These are phyloP conservation scores for Phytophthora hibernalis DNA, from an alignment of 352 stramenopile species.

Conservation along the genomic window DNA sequence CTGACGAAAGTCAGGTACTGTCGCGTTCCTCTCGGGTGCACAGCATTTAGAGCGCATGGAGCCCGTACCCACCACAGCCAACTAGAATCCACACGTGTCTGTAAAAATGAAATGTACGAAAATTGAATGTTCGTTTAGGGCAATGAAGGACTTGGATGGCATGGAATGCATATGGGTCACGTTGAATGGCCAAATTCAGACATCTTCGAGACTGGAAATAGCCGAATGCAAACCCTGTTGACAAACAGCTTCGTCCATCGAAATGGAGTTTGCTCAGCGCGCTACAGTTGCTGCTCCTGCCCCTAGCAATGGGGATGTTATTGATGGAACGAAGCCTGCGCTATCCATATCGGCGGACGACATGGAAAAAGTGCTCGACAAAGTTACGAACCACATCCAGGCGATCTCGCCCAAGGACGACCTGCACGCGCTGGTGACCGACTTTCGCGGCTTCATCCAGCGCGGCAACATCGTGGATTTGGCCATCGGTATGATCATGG, in stretches of 20 bases:
- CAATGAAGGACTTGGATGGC: not conserved
- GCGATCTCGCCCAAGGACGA: constrained; percentile 10
- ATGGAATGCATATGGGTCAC: not conserved
- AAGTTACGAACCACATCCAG: constrained; percentile 12
- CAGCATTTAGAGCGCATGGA: constrained; percentile 24
- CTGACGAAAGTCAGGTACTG: constrained; percentile 28
- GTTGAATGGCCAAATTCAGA: not conserved
- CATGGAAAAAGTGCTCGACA: constrained; percentile 16
- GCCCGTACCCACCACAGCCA: not conserved
- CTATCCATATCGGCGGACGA: constrained; percentile 10
- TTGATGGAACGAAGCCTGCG: not conserved
- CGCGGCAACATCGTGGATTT: constrained; percentile 71
- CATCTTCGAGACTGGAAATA: constrained; percentile 11
- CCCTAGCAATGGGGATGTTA: not conserved
- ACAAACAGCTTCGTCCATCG: not conserved
- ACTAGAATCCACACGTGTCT: constrained; percentile 13
- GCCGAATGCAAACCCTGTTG: not conserved
- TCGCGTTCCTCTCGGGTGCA: constrained; percentile 25
- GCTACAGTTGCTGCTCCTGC: not conserved
- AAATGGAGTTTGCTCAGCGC: not conserved
- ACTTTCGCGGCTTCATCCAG: constrained; percentile 69
- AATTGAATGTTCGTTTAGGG: constrained; percentile 9
- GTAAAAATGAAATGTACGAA: constrained; percentile 32
- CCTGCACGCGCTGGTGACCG: constrained; percentile 22
- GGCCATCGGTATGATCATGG: constrained; percentile 65